These are phyloP conservation scores for Fomitopsis pinicola DNA, from an alignment of 1,284 basidiomycete species.

Conservation along the genomic window DNA sequence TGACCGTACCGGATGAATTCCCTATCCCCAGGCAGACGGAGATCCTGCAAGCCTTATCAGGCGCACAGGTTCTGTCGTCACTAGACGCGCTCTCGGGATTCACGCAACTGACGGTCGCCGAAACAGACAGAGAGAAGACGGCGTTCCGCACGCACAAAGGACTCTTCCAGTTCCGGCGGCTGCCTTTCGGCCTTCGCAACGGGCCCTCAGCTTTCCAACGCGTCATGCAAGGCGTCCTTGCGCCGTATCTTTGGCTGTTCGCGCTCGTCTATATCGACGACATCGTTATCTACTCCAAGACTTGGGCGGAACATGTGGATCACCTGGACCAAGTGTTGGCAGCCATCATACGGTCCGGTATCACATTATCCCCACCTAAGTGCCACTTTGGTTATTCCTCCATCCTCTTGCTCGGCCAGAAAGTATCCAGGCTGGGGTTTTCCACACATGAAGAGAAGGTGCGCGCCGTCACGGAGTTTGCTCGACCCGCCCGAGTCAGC, in stretches of 20 bases:
- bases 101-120: conserved; percentile 31
- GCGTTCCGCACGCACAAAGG: conserved; percentile 36
- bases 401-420: no score
- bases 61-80: conserved; percentile 29
- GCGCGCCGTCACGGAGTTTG: conserved; percentile 20
- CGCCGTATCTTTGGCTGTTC: no score
- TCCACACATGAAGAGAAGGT: conserved; percentile 28
- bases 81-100: conserved; percentile 38
- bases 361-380: conserved; percentile 31
- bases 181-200: no score
- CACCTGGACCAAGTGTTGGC: conserved; percentile 23
- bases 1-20: conserved; percentile 37
- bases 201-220: no score
- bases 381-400: conserved; percentile 31
- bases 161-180: no score
- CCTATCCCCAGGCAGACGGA: conserved; percentile 35
- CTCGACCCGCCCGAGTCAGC: conserved; percentile 16
- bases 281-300: conserved; percentile 32
- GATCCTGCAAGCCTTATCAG: conserved; percentile 31
- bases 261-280: conserved; percentile 35
- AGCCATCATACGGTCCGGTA: conserved; percentile 23
- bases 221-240: no score
- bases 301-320: conserved; percentile 30
- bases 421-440: conserved; percentile 24
- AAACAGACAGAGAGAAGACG: conserved; percentile 29